A percentile compares a stretch with the other conserved stretches of the same genome.
These are phyloP conservation scores for Lentinula detonsa DNA, from an alignment of 768 basidiomycete species.

Conservation along the genomic window DNA sequence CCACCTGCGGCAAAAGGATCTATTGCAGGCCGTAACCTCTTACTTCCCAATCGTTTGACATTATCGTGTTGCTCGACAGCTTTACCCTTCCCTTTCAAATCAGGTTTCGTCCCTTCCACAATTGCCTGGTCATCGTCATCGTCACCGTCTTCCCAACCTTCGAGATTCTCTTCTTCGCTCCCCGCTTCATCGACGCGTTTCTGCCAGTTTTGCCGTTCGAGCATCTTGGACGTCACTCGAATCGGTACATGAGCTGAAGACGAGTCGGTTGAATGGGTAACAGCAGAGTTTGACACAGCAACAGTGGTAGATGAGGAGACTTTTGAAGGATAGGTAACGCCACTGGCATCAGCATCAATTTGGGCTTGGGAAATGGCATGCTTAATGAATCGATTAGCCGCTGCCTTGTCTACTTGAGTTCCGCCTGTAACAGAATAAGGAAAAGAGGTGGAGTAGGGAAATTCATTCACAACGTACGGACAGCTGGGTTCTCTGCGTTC, in stretches of 20 bases:
- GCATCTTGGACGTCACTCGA: conserved; percentile 69
- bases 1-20: conserved; percentile 64
- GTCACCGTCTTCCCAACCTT: conserved; percentile 13
- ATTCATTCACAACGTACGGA: conserved; percentile 34
- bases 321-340: conserved; percentile 8
- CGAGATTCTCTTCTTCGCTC: conserved; percentile 32
- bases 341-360: conserved; percentile 27
- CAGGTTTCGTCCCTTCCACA: conserved; percentile 29
- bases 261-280: background rate
- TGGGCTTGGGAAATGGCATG: conserved; percentile 69
- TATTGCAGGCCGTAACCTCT: conserved; percentile 45
- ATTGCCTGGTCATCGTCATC: background rate
- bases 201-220: conserved; percentile 61
- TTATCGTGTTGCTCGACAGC: conserved; percentile 27
- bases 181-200: conserved; percentile 42
- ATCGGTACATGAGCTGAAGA: conserved; percentile 30
- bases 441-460: background rate
- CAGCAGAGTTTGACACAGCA: background rate
- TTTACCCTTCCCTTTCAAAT: conserved; percentile 26
- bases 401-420: conserved; percentile 66
- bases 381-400: conserved; percentile 79
- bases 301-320: background rate
- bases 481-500: conserved; percentile 61
- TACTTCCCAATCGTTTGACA: conserved; percentile 17
- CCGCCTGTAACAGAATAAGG: conserved; percentile 23